Evolutionary conservation across 78 protist species (phyloP), one percentile per base, ranked within the genome.

Genomic region (Dictyostelium discoideum): DNA sequence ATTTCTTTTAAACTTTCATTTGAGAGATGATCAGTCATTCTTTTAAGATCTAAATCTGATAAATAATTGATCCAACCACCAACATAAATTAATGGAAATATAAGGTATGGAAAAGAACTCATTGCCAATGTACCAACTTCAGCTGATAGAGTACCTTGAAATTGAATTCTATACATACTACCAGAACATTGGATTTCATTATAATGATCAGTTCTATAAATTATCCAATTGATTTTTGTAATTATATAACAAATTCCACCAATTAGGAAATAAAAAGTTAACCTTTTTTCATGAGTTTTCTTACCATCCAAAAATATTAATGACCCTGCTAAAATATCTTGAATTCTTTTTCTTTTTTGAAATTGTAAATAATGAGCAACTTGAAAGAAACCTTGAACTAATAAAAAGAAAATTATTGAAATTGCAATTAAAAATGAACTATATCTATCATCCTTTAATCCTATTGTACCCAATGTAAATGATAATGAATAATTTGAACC

Each of bases 301-400:
- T 76, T 76, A 2, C 82, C 82, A 26, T 76, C 48, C 7, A 76
- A 24, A 32, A 76, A 76, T 18, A 76, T 32, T 76, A 26, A 26
- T 37, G 82, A 76, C 14, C 24, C 50, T 39, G 54, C 82, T 5
- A 76, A 37, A 37, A 76, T 39, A 76, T 76, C 82, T 76, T 76
- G 82, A 76, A 76, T 76, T 76, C 82, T 76, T 39, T 76, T 76
- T 37, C 48, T 76, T 39, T 76, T 76, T 69, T 69, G 77, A 69
- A 26, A 69, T 69, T 69, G 77, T 4, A 69, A 69, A 26, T 69
- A 69, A 26, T 26, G 77, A 26, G 77, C 77, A 9, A 69, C 77
- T 69, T 69, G 77, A 11, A 69, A 69, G 29, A 69, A 69, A 24
- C 77, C 77, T 37, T 37, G 42, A 11, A 24, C 48, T 13, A 29